Evolutionary conservation across 108 stramenopile species (phyloP).

Genomic region (Pseudonitzschia delicatissima): DNA sequence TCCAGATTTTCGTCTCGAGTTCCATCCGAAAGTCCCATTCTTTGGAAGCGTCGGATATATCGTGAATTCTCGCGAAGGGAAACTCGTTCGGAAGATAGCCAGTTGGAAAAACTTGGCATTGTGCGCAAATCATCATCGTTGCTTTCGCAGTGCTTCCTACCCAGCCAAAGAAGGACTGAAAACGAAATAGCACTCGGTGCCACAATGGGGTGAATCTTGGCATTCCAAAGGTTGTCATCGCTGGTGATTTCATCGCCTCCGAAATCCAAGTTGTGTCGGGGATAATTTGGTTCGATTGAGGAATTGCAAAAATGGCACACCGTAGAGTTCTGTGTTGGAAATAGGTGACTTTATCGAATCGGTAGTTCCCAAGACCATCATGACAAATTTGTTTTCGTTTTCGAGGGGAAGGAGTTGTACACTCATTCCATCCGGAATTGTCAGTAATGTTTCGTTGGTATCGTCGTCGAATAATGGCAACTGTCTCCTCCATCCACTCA

Average conservation of each 20-base stretch:
- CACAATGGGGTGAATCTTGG: constrained; percentile 57
- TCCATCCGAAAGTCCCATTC: constrained; percentile 49
- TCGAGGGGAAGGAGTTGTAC: constrained; percentile 52
- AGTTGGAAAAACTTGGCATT: constrained; percentile 41
- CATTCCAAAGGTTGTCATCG: constrained; percentile 61
- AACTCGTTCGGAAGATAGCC: constrained; percentile 43
- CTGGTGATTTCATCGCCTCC: constrained; percentile 25
- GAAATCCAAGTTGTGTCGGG: constrained; percentile 40
- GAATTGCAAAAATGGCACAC: constrained; percentile 43
- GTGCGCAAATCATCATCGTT: too few relatives aligned
- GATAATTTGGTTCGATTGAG: constrained; percentile 32
- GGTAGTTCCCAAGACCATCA: constrained; percentile 58
- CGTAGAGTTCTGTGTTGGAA: constrained; percentile 39
- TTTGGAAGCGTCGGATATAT: constrained; percentile 41
- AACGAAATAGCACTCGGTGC: constrained; percentile 26
- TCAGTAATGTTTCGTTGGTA: constrained; percentile 18
- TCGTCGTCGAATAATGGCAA: not conserved
- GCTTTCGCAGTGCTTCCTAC: constrained; percentile 16
- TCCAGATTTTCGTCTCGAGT: constrained; percentile 20
- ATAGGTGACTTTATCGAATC: constrained; percentile 55
- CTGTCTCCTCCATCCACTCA: not conserved
- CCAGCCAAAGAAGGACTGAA: constrained; percentile 43
- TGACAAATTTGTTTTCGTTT: constrained; percentile 28
- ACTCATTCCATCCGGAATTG: constrained; percentile 42
- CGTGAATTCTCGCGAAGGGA: constrained; percentile 55